phyloP scores from a whole-genome alignment of 2,329 filamentous ascomycete genomes.

The Apiospora rasikravindrae region DNA sequence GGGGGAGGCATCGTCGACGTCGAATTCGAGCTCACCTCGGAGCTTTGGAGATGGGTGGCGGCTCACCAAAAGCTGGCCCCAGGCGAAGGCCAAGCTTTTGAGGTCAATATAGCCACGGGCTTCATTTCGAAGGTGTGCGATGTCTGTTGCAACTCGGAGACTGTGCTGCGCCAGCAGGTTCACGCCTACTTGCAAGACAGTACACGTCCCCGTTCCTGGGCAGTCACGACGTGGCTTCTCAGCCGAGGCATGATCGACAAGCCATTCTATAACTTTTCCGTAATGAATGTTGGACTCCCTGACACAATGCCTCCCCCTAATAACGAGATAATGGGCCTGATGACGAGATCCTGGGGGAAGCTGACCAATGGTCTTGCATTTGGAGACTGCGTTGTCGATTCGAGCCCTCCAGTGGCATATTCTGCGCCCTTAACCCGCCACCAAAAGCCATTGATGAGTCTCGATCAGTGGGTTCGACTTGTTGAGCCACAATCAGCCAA shows the following conservation, averaged over 20 bases:
- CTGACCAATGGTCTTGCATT: not conserved
- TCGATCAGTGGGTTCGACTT: conserved; percentile 5
- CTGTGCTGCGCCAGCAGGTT: not conserved
- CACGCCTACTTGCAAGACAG: not conserved
- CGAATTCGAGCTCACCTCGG: conserved; percentile 4
- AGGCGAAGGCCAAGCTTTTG: not conserved
- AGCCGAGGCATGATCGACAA: not conserved
- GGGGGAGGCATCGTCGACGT: not conserved
- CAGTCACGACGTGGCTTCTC: not conserved
- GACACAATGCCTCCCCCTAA: not conserved
- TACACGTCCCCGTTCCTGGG: not conserved
- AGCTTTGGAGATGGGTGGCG: conserved; percentile 5
- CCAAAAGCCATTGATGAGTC: not conserved
- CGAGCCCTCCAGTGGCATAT: conserved; percentile 8
- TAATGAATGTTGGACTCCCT: not conserved
- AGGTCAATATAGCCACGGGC: not conserved
- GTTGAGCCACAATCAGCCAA: not conserved
- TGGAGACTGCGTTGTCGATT: conserved; percentile 10
- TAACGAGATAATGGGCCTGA: conserved; percentile 9
- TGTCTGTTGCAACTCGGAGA: not conserved
- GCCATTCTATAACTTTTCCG: not conserved
- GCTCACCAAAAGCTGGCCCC: not conserved
- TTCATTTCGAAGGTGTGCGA: conserved; percentile 4
- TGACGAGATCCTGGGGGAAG: not conserved
- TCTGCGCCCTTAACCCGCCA: conserved; percentile 1